Conservation (phyloP, 805 yeast species). For the Wickerhamomyces silvicola region DNA sequence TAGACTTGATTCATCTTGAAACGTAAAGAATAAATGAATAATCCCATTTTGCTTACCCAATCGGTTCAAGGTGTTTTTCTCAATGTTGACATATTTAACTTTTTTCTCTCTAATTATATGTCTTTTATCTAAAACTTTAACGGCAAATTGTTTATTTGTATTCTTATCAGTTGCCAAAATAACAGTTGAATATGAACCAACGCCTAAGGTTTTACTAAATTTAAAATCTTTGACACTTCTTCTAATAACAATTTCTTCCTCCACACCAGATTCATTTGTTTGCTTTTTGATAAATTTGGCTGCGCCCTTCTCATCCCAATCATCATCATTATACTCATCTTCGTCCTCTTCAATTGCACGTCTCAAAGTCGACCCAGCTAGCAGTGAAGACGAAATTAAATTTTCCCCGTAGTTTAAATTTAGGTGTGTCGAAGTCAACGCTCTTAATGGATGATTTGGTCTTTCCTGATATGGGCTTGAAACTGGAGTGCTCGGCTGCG, state of each 20-base stretch:
- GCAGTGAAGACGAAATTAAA: constrained; percentile 8
- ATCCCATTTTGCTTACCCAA: constrained; percentile 56
- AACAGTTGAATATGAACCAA: constrained; percentile 94
- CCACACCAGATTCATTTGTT: constrained; percentile 41
- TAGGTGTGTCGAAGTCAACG: constrained; percentile 19
- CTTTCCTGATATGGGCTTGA: constrained; percentile 17
- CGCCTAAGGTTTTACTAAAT: constrained; percentile 86
- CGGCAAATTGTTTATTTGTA: constrained; percentile 70
- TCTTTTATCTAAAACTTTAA: constrained; percentile 67
- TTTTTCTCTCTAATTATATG: constrained; percentile 78
- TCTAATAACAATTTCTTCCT: constrained; percentile 43
- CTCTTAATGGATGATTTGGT: constrained; percentile 21
- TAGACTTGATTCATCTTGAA: constrained; percentile 68
- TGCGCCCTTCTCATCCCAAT: constrained; percentile 55
- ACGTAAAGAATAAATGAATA: constrained; percentile 66
- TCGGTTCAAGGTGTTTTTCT: constrained; percentile 71
- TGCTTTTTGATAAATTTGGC: constrained; percentile 45
- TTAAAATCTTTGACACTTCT: constrained; percentile 75
- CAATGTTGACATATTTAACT: constrained; percentile 79
- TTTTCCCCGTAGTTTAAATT: constrained; percentile 20
- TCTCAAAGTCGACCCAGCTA: constrained; percentile 3
- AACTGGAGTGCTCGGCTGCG: constrained; percentile 21
- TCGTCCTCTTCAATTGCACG: constrained; percentile 1
- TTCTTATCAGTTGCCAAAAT: constrained; percentile 76
- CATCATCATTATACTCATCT: constrained; percentile 24